Percentiles rank a stretch among this genome's conserved stretches.
Conservation (phyloP, 2,329 filamentous ascomycete genomes). For the Onygenales sp. region DNA sequence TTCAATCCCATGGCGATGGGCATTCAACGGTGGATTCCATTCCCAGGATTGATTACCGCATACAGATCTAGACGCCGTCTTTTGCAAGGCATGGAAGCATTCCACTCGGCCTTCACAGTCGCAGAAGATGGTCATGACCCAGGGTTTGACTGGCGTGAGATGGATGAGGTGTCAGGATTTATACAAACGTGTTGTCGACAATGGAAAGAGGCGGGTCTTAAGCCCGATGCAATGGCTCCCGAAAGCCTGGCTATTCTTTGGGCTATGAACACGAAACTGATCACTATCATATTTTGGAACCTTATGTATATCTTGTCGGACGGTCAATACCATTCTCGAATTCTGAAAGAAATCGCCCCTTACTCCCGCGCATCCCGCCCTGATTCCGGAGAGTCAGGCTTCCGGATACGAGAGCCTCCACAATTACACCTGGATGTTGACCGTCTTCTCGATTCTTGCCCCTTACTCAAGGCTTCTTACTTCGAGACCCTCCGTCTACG, state of each 20-base stretch:
- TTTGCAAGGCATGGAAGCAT: slow-evolving; percentile 30
- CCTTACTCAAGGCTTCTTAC: slow-evolving; percentile 37
- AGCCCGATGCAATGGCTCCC: slow-evolving; percentile 27
- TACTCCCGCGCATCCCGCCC: slow-evolving; percentile 31
- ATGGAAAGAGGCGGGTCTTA: slow-evolving; percentile 30
- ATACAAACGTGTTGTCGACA: slow-evolving; percentile 33
- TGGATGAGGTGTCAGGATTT: slow-evolving; percentile 40
- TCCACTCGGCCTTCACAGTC: slow-evolving; percentile 34
- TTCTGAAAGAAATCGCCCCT: slow-evolving; percentile 38
- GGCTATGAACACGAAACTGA: slow-evolving; percentile 46
- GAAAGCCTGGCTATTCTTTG: slow-evolving; percentile 44
- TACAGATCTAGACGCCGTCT: slow-evolving; percentile 38
- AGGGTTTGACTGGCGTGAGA: slow-evolving; percentile 36
- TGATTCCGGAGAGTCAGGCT: slow-evolving; percentile 26
- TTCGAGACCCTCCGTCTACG: slow-evolving; percentile 39
- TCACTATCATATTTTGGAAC: slow-evolving; percentile 44
- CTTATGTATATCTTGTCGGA: slow-evolving; percentile 38
- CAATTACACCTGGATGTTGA: slow-evolving; percentile 33
- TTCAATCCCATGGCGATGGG: slow-evolving; percentile 47
- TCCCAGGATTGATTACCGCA: slow-evolving; percentile 41
- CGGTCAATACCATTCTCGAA: slow-evolving; percentile 29
- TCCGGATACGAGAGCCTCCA: slow-evolving; percentile 35
- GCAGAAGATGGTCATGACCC: slow-evolving; percentile 34
- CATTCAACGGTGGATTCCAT: slow-evolving; percentile 46
- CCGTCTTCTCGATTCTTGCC: slow-evolving; percentile 34